These are phyloP conservation scores for Saccharomycopsis vini DNA, from an alignment of 805 yeast genomes.

Conservation along the genomic window DNA sequence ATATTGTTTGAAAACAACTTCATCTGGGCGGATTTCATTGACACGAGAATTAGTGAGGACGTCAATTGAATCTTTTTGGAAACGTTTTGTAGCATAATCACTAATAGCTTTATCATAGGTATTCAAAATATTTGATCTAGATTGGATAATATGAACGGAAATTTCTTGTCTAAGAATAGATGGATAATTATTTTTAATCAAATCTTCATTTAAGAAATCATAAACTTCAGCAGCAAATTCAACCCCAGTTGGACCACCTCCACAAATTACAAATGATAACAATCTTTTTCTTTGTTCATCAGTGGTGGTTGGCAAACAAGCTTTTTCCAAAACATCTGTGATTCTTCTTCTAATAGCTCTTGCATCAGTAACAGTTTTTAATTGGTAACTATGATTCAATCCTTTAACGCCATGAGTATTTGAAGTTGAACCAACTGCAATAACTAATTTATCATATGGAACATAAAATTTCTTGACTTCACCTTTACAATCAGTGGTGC, in stretches of 20 bases:
- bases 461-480: conserved; percentile 41
- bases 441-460: conserved; percentile 62
- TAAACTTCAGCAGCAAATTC: conserved; percentile 67
- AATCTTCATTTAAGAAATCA: conserved; percentile 58
- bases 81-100: conserved; percentile 55
- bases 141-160: conserved; percentile 60
- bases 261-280: conserved; percentile 55
- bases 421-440: conserved; percentile 61
- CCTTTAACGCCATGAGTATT: conserved; percentile 68
- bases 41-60: conserved; percentile 59
- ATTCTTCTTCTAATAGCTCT: conserved; percentile 45
- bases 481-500: conserved; percentile 34
- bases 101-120: conserved; percentile 60
- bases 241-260: conserved; percentile 73
- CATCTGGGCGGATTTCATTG: conserved; percentile 44
- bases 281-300: conserved; percentile 54
- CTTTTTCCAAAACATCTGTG: conserved; percentile 47
- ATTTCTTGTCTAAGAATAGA: conserved; percentile 51
- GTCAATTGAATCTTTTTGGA: conserved; percentile 53
- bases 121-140: conserved; percentile 57
- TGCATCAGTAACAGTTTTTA: conserved; percentile 63
- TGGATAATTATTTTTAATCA: conserved; percentile 44
- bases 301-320: conserved; percentile 56
- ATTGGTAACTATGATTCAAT: conserved; percentile 48
- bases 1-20: conserved; percentile 49